Base-by-base conservation (phyloP, 2,329 filamentous ascomycete genomes). In the Metarhizium sp. region DNA sequence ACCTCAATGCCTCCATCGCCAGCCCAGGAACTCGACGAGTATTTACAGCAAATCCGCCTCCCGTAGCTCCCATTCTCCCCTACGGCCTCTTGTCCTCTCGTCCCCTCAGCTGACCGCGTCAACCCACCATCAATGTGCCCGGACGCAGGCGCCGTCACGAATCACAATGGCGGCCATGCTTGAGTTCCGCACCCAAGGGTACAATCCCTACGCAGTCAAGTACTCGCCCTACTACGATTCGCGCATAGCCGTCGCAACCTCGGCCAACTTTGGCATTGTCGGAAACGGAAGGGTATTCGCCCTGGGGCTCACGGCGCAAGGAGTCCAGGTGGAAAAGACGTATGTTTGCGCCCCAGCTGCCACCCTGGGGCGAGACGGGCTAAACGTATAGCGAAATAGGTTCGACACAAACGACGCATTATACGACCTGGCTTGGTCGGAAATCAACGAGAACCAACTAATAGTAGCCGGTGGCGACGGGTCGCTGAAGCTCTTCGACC, bases 181-280 rank as follows among this genome's bases (percentile, higher is more conserved):
- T 64, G 91, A 96, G 74, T 97, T 89, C 75, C 87, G 89, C 60
- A 97, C 94, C 25, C 81, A 90, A 68, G 94, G 94, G 66, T 97
- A 84, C 80, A 96, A 97, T 72, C 92, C 92, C 65, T 96, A 95
- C 74, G 90, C 89, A 63, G 91, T 96, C 72, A 96, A 96, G 74
- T 99, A 97, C 78, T 97, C 92, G 55, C 94, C 94, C 6, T 99
- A 96, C 77, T 95, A 95, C 76, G 94, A 97, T 75, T 94, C 89
- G 61, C 86, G 92, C 60, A 84, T 99, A 60, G 92, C 92, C 56
- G 91, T 96, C 64, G 89, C 90, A 34, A 81, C 88, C 1, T 88
- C 91, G n/a, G 85, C 92, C 60, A 97, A 99, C 77, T 99, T 94
- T 74, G 94, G 94, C 43, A 88, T 99, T 43, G 92, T 99, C 40